These are phyloP conservation scores for Leishmania braziliensis DNA, from an alignment of 208 protist genomes.

Conservation along the genomic window DNA sequence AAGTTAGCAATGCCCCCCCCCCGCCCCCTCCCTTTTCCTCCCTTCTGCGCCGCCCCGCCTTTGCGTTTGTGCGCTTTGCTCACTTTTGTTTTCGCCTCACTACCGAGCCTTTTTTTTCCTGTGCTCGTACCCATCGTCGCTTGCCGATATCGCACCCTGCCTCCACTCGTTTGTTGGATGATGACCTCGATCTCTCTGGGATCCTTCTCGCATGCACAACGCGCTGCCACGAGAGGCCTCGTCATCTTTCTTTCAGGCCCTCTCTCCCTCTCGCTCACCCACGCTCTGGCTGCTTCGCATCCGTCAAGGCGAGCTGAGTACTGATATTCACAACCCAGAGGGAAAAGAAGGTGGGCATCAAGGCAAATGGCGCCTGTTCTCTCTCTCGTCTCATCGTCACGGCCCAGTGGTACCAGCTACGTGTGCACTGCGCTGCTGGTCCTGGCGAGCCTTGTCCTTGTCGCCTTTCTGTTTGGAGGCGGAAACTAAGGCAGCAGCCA, in stretches of 20 bases:
- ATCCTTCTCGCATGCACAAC: background rate
- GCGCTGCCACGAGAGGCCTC: background rate
- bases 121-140: background rate
- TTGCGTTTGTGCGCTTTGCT: background rate
- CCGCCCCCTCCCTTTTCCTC: background rate
- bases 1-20: background rate
- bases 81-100: background rate
- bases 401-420: background rate
- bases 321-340: background rate
- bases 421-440: background rate
- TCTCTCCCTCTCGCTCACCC: background rate
- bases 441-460: conserved; percentile 1
- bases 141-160: background rate
- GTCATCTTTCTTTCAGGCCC: background rate
- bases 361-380: background rate
- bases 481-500: background rate
- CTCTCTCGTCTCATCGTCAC: background rate
- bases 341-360: background rate
- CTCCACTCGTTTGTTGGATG: background rate
- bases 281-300: background rate
- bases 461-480: conserved; percentile 4
- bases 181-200: too few species aligned
- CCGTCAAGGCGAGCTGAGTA: background rate
- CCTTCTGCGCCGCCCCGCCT: background rate
- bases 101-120: background rate